Evolutionary conservation across 495 filamentous ascomycete genomes (phyloP).

Genomic region (Aspergillus wentii): DNA sequence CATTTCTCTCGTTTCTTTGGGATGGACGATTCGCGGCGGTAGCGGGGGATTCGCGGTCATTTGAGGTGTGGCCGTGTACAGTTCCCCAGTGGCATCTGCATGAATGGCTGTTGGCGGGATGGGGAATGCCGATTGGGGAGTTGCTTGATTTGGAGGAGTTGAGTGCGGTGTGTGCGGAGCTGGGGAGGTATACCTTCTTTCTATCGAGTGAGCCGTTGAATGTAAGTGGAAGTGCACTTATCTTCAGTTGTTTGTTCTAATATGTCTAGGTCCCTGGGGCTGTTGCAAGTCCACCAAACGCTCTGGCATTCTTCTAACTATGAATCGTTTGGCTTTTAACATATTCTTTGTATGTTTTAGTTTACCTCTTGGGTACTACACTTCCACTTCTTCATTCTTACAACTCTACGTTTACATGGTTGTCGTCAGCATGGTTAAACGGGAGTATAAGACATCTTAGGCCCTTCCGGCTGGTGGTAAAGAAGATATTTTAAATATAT

Average conservation of each 20-base stretch:
- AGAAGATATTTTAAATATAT: too few relatives aligned
- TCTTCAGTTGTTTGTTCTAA: not conserved
- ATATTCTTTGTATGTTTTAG: too few relatives aligned
- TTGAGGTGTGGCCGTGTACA: constrained; percentile 32
- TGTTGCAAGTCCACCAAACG: constrained; percentile 50
- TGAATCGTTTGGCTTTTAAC: too few relatives aligned
- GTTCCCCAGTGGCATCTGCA: constrained; percentile 33
- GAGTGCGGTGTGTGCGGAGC: constrained; percentile 35
- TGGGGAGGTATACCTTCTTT: constrained; percentile 46
- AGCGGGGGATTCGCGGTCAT: constrained; percentile 32
- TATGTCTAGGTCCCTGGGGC: constrained; percentile 38
- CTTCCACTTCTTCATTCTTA: too few relatives aligned
- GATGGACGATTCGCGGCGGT: constrained; percentile 36
- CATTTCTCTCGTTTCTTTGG: constrained; percentile 31
- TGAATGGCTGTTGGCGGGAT: constrained; percentile 49
- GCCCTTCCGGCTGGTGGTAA: too few relatives aligned
- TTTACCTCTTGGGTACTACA: too few relatives aligned
- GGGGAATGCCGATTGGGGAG: constrained; percentile 57
- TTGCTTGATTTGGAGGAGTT: constrained; percentile 53
- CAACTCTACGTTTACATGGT: too few relatives aligned
- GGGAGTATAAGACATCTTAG: too few relatives aligned
- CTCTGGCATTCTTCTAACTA: too few relatives aligned
- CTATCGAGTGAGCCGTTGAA: constrained; percentile 52
- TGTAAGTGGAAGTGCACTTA: constrained; percentile 30
- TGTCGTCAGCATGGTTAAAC: too few relatives aligned